Conservation (phyloP, 2,329 filamentous ascomycete genomes). For the Exophiala xenobiotica region DNA sequence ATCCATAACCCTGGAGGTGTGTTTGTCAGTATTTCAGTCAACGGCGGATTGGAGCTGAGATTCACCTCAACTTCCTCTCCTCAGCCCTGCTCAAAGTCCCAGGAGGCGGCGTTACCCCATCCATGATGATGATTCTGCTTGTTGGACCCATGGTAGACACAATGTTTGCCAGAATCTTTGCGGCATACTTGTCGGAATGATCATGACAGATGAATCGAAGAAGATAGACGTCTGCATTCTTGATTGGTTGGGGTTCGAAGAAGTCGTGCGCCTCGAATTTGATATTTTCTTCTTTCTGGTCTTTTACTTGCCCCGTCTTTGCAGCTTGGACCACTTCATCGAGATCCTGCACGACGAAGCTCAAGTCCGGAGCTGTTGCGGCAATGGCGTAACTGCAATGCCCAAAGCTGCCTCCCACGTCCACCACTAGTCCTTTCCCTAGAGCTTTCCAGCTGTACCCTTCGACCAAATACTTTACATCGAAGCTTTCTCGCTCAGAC, state of each 20-base stretch:
- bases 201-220: conserved; percentile 43
- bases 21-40: background rate
- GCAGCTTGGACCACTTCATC: conserved; percentile 34
- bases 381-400: conserved; percentile 59
- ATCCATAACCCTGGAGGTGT: conserved; percentile 15
- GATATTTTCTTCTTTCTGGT: conserved; percentile 32
- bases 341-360: conserved; percentile 56
- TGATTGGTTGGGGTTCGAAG: conserved; percentile 38
- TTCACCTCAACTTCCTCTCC: conserved; percentile 8
- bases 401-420: conserved; percentile 56
- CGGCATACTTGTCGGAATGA: conserved; percentile 37
- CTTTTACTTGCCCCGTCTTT: conserved; percentile 15
- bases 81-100: conserved; percentile 4
- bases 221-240: conserved; percentile 34
- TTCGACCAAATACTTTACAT: conserved; percentile 23
- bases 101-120: conserved; percentile 25
- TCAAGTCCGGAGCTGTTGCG: conserved; percentile 50
- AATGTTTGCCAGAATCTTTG: conserved; percentile 37
- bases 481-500: conserved; percentile 17
- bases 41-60: too few species aligned
- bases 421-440: conserved; percentile 25
- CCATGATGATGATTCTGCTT: conserved; percentile 37
- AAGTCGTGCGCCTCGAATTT: conserved; percentile 37
- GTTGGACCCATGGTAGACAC: conserved; percentile 38
- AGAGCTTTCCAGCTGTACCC: conserved; percentile 27